Conservation (phyloP, 345 rosid species). For the Sisymbrium irio region DNA sequence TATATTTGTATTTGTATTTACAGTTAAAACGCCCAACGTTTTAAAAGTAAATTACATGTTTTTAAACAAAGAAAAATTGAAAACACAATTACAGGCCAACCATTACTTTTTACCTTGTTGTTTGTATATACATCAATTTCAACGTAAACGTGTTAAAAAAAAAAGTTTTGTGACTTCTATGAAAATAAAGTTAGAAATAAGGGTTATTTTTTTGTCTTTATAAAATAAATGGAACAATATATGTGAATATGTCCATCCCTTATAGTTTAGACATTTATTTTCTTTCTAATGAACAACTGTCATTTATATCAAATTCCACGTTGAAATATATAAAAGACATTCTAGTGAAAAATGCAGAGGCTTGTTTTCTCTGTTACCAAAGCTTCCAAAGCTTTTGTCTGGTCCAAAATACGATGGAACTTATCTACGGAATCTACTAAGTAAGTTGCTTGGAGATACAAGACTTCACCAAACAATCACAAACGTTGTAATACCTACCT, state of each 20-base stretch:
- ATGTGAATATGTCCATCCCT: no score
- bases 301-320: background rate
- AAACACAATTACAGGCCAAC: no score
- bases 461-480: conserved; percentile 64
- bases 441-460: conserved; percentile 34
- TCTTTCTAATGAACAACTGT: background rate
- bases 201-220: no score
- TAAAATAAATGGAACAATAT: no score
- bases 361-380: conserved; percentile 27
- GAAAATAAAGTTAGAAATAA: no score
- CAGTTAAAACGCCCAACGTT: background rate
- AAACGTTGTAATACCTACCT: conserved; percentile 62
- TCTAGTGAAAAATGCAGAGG: conserved; percentile 36
- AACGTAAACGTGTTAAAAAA: background rate
- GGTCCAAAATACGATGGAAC: conserved; percentile 73
- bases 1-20: background rate
- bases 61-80: no score
- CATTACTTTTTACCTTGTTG: no score
- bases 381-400: conserved; percentile 41
- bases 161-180: no score
- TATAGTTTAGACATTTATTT: background rate
- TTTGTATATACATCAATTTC: no score
- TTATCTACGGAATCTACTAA: conserved; percentile 42
- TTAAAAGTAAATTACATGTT: no score
- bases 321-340: background rate